Conservation (phyloP, 1,284 basidiomycete species). For the Trichosporon ovoides region DNA sequence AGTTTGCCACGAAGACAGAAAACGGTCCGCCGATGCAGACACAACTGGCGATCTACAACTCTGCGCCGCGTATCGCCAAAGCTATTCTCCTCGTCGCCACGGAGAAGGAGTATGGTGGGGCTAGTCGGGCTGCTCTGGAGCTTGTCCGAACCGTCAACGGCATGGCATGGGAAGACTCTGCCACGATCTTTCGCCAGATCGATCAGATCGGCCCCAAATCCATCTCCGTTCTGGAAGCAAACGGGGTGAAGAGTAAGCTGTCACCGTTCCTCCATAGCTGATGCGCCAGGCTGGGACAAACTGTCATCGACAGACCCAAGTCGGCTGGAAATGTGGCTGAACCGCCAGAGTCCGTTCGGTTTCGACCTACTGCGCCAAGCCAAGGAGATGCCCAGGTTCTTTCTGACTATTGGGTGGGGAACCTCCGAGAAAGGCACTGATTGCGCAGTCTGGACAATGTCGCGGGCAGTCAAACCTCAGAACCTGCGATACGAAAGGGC, state of each 20-base stretch:
- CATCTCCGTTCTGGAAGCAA: slow-evolving; percentile 26
- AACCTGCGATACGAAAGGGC: not conserved
- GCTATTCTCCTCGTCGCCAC: slow-evolving; percentile 34
- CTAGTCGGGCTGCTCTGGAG: slow-evolving; percentile 29
- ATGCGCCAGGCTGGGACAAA: slow-evolving; percentile 22
- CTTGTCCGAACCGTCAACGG: slow-evolving; percentile 35
- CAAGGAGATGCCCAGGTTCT: slow-evolving; percentile 22
- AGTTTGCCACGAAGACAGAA: slow-evolving; percentile 25
- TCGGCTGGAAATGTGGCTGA: slow-evolving; percentile 28
- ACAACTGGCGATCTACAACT: slow-evolving; percentile 30
- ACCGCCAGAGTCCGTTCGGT: slow-evolving; percentile 26
- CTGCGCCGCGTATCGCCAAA: slow-evolving; percentile 37
- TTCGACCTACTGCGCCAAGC: slow-evolving; percentile 20
- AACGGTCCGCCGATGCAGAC: slow-evolving; percentile 28
- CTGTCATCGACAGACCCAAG: slow-evolving; percentile 19
- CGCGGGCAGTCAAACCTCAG: not conserved
- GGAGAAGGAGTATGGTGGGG: slow-evolving; percentile 27
- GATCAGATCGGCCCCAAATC: slow-evolving; percentile 38
- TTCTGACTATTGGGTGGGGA: not conserved
- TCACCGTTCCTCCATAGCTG: too few species aligned
- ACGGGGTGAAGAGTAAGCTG: slow-evolving; percentile 26
- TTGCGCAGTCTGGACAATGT: slow-evolving; percentile 2
- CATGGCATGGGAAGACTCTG: slow-evolving; percentile 44
- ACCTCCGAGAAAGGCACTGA: not conserved
- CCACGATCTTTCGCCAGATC: slow-evolving; percentile 42